Base-by-base conservation (phyloP, 73 alveolate species). In the Blepharisma japonicum region DNA sequence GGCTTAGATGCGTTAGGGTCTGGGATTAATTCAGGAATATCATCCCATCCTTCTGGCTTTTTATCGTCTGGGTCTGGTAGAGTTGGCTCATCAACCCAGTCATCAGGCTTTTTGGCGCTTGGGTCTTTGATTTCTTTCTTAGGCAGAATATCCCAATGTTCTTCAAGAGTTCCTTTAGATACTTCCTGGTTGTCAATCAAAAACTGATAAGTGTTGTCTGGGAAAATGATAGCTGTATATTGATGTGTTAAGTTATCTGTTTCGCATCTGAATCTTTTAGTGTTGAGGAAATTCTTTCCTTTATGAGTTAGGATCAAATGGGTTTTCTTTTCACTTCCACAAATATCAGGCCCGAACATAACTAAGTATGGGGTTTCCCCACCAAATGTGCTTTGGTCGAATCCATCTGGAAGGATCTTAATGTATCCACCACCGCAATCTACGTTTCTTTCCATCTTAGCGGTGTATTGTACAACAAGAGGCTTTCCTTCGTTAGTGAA, bases 291-390 rank as follows among this genome's bases (percentile, higher is more conserved):
- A 68, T 78, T 56, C 6, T 27, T 66, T 7, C 81, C 86, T 68
- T 78, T 78, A 74, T 78, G 68, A 14, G 46, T 3, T 6, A 78
- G 6, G 55, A 78, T 67, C 9, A 68, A 11, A 48, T 78, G 86
- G 14, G 38, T 68, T 42, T 48, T 78, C 11, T 42, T 45, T 7
- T 21, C 25, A 8, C 55, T 23, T 25, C 81, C 84, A 45, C 89
- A 81, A 78, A 67, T 50, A 55, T 81, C 89, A 38, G 89, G 89
- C 38, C 89, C 89, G 54, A 81, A 81, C 84, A 77, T 81, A 8
- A 81, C 27, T 25, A 45, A 46, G 48, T 74, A 81, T 4, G 79
- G 83, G 42, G 89, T 23, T n/a, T 81, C 68, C 7, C 81, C 77
- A 9, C 53, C 7, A 46, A 72, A 81, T 7, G 39, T 68, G 6